A percentile compares a stretch with the other conserved stretches of the same genome.
Conservation (phyloP, 192 early-diverging fungal species). For the Coemansia javaensis region DNA sequence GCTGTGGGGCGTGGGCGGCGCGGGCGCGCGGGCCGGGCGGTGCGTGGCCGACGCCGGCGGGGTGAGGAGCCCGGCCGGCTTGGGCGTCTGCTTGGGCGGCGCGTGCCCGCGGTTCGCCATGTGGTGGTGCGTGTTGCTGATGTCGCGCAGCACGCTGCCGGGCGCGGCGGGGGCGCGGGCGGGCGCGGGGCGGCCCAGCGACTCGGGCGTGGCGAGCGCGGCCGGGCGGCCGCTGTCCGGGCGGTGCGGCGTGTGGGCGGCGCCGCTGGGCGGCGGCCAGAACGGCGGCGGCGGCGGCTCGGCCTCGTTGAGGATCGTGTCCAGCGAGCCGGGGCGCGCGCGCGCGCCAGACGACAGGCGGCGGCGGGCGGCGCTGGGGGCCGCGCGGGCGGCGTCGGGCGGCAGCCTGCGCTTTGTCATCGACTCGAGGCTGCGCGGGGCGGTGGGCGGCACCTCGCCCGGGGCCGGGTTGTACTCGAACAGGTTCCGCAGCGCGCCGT, state of each 20-base stretch:
- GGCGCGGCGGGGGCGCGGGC: background rate
- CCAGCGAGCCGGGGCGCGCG: conserved; percentile 17
- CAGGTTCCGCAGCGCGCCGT: conserved; percentile 22
- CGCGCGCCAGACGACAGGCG: background rate
- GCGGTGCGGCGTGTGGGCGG: too few relatives aligned
- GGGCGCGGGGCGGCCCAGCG: too few relatives aligned
- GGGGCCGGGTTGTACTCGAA: conserved; percentile 42
- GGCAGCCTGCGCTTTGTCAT: conserved; percentile 40
- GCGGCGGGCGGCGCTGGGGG: conserved; percentile 13
- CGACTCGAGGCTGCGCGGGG: conserved; percentile 49
- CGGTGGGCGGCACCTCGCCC: conserved; percentile 42
- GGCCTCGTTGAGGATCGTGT: conserved; percentile 17
- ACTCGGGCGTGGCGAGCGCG: background rate
- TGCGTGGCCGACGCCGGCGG: conserved; percentile 21
- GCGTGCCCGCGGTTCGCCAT: background rate
- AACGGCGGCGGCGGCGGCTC: background rate
- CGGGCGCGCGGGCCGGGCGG: too few relatives aligned
- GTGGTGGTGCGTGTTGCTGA: conserved; percentile 20
- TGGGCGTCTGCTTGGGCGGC: background rate
- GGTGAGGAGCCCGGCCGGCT: conserved; percentile 16
- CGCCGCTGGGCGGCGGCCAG: background rate
- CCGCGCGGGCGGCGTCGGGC: background rate
- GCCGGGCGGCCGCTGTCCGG: background rate
- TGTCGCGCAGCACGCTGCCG: conserved; percentile 33
- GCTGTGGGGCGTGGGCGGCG: too few relatives aligned